phyloP scores from a whole-genome alignment of 163 green algal species.

The Volvox carteri region DNA sequence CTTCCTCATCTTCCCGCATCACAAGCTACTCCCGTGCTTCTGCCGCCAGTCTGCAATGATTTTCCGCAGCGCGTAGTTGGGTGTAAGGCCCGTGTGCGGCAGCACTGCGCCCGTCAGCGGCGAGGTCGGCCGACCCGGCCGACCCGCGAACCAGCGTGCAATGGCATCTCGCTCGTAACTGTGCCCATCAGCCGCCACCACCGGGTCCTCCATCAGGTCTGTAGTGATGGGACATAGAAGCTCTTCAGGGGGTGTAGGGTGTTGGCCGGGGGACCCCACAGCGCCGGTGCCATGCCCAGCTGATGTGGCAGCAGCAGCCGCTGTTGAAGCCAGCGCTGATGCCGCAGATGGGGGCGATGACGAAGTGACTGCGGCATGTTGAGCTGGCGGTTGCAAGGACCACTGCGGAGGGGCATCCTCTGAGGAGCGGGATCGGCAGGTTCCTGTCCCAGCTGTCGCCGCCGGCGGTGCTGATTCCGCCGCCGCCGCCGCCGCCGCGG shows the following conservation, averaged over 20 bases:
- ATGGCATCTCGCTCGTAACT: constrained; percentile 80
- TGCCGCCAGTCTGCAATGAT: constrained; percentile 33
- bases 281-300: not conserved
- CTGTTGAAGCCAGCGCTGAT: not conserved
- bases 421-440: too few species aligned
- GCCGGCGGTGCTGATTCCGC: too few species aligned
- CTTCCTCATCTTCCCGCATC: too few species aligned
- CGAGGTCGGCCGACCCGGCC: constrained; percentile 53
- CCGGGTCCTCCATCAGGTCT: constrained; percentile 79
- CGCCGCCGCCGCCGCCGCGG: too few species aligned
- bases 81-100: constrained; percentile 14
- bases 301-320: not conserved
- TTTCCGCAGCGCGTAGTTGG: constrained; percentile 40
- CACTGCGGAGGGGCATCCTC: too few species aligned
- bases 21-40: too few species aligned
- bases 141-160: constrained; percentile 68
- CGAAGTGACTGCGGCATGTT: too few species aligned
- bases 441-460: too few species aligned
- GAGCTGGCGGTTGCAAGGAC: too few species aligned
- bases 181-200: constrained; percentile 80
- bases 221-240: constrained; percentile 69
- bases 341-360: too few species aligned
- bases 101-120: constrained; percentile 64
- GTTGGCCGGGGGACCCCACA: not conserved
- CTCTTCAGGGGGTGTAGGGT: not conserved